Percentiles rank a stretch among this genome's conserved stretches.
phyloP scores from a whole-genome alignment of 768 basidiomycete genomes.

The Pholiota microspora region DNA sequence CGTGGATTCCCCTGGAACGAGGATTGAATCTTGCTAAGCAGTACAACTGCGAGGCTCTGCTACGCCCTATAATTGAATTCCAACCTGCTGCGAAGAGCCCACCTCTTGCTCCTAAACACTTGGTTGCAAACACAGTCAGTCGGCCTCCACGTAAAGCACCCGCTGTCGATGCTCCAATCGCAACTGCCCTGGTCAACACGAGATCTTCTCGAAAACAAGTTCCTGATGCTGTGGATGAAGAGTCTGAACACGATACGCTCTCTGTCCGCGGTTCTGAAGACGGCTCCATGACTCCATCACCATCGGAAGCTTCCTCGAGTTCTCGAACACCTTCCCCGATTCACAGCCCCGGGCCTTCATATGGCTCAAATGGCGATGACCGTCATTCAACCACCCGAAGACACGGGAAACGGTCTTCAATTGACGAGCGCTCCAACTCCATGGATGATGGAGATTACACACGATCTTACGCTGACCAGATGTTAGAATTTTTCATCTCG shows the following conservation, averaged over 20 bases:
- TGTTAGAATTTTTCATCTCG: conserved; percentile 98
- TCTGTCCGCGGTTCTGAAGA: conserved; percentile 82
- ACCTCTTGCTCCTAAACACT: conserved; percentile 94
- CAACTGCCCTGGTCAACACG: conserved; percentile 43
- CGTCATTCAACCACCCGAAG: conserved; percentile 40
- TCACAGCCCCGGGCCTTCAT: conserved; percentile 49
- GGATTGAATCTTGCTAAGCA: conserved; percentile 85
- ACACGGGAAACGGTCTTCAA: conserved; percentile 46
- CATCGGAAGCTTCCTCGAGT: conserved; percentile 80
- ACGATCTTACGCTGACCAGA: conserved; percentile 88
- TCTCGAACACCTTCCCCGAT: conserved; percentile 96
- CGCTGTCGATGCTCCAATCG: conserved; percentile 31
- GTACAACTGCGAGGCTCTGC: conserved; percentile 84
- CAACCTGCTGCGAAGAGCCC: conserved; percentile 87
- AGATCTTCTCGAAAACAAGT: conserved; percentile 60
- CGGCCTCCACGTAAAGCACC: conserved; percentile 48
- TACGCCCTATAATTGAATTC: conserved; percentile 95
- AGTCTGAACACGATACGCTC: conserved; percentile 59
- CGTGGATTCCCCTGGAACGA: conserved; percentile 96
- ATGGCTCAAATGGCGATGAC: conserved; percentile 31
- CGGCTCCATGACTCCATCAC: conserved; percentile 87
- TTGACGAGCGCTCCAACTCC: conserved; percentile 38
- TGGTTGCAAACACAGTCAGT: conserved; percentile 67
- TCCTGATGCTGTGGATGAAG: conserved; percentile 47
- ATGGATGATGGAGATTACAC: conserved; percentile 57